Evolutionary conservation across 2,329 filamentous ascomycete genomes (phyloP).

Genomic region (Colletotrichum zoysiae): DNA sequence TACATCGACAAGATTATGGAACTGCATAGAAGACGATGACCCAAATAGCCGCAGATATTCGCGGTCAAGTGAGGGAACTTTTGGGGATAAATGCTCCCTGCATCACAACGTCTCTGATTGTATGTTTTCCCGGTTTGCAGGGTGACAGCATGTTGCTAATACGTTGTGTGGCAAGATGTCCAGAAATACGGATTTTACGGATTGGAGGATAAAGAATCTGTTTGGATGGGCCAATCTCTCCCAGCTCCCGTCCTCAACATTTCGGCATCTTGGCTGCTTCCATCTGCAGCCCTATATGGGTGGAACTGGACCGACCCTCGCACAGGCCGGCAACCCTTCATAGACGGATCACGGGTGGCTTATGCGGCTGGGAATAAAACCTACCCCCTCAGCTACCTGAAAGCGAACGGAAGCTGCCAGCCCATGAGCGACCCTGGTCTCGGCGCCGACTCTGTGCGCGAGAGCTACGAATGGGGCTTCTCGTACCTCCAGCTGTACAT

Average conservation of each 20-base stretch:
- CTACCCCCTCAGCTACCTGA: conserved; percentile 42
- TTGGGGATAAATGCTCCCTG: conserved; percentile 10
- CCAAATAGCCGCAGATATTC: no score
- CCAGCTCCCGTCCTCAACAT: conserved; percentile 43
- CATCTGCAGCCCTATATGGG: neutral
- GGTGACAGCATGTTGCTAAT: neutral
- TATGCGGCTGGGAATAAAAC: conserved; percentile 28
- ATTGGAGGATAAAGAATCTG: conserved; percentile 31
- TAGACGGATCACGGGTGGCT: neutral
- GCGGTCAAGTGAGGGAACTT: neutral
- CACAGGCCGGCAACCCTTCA: conserved; percentile 12
- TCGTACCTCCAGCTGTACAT: conserved; percentile 46
- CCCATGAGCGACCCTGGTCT: conserved; percentile 22
- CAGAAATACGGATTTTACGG: conserved; percentile 43
- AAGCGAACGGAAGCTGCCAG: conserved; percentile 43
- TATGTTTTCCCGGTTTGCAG: neutral
- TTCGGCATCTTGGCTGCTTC: conserved; percentile 16
- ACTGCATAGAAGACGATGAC: neutral
- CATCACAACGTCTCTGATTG: conserved; percentile 20
- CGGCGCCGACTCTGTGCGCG: conserved; percentile 13
- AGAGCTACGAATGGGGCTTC: conserved; percentile 47
- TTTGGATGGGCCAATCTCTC: conserved; percentile 24
- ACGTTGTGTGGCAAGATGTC: conserved; percentile 22
- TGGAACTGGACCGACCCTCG: conserved; percentile 36
- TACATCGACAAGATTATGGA: no score